phyloP scores from a whole-genome alignment of 169 alveolate genomes.

The Cryptosporidium tyzzeri region DNA sequence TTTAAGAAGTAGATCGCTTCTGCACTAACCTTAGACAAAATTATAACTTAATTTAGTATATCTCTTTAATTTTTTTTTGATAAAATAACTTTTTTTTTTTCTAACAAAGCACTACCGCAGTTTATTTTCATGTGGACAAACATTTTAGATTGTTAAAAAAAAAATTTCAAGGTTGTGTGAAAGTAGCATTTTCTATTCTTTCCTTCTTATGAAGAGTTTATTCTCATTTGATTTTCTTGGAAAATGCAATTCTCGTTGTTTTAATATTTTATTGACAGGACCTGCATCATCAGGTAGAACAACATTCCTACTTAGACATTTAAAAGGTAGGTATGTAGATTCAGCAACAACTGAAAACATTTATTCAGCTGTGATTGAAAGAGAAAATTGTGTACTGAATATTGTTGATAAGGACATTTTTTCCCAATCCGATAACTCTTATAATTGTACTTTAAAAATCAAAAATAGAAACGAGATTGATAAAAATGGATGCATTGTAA shows the following conservation, averaged over 20 bases:
- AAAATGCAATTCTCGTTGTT: constrained; percentile 18
- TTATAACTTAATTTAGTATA: neutral
- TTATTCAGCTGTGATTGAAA: neutral
- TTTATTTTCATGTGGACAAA: constrained; percentile 14
- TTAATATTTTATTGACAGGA: constrained; percentile 52
- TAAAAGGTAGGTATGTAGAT: constrained; percentile 65
- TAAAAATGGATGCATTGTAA: neutral
- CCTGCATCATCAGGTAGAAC: constrained; percentile 73
- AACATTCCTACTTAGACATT: constrained; percentile 35
- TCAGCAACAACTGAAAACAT: constrained; percentile 6
- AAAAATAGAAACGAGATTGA: neutral
- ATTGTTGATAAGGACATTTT: constrained; percentile 2
- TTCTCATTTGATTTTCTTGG: constrained; percentile 7
- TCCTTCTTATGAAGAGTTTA: neutral
- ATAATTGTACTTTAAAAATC: neutral
- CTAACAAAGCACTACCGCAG: neutral
- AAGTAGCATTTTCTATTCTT: neutral
- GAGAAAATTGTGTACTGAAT: constrained; percentile 21
- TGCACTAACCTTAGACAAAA: neutral
- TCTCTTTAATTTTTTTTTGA: neutral
- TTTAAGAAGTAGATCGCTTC: constrained; percentile 20
- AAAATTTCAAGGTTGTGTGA: neutral
- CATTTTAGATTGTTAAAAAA: neutral
- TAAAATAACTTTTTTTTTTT: neutral
- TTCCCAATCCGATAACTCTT: neutral